Conservation (phyloP, 2,329 filamentous ascomycete species). For the Gyromitra esculenta region DNA sequence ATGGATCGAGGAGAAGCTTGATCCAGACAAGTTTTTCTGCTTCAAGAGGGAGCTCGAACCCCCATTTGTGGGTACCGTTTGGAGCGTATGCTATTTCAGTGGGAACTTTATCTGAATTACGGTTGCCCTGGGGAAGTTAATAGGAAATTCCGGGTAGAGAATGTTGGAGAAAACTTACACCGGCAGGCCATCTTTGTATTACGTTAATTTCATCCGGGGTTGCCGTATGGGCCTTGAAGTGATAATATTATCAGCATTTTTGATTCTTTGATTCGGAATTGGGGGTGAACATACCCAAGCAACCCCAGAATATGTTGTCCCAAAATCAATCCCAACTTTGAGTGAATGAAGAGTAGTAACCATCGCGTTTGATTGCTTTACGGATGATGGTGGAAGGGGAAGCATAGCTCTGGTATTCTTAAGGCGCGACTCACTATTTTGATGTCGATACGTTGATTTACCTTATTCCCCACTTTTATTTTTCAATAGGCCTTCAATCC, state of each 20-base stretch:
- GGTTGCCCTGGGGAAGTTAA: slow-evolving; percentile 24
- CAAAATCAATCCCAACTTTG: slow-evolving; percentile 68
- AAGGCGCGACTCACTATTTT: neutral
- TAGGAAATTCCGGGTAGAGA: neutral
- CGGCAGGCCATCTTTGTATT: slow-evolving; percentile 27
- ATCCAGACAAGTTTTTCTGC: slow-evolving; percentile 63
- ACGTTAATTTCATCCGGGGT: slow-evolving; percentile 35
- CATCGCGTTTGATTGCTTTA: slow-evolving; percentile 5
- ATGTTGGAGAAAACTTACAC: neutral
- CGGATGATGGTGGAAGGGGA: neutral
- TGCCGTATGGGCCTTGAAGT: slow-evolving; percentile 21
- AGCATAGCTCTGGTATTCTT: neutral
- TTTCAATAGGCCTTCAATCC: neutral
- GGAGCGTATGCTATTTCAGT: slow-evolving; percentile 60
- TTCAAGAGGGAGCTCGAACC: slow-evolving; percentile 64
- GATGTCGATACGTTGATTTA: neutral
- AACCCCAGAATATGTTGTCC: slow-evolving; percentile 67
- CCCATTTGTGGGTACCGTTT: slow-evolving; percentile 65
- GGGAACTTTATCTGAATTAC: slow-evolving; percentile 35
- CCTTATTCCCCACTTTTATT: neutral
- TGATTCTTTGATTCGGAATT: neutral
- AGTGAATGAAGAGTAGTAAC: slow-evolving; percentile 55
- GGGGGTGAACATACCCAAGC: slow-evolving; percentile 60
- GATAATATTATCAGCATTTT: neutral
- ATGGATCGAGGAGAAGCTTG: slow-evolving; percentile 63